Evolutionary conservation across 176 grass and related monocot species (phyloP).

Genomic region (Tillandsia fasciculata): DNA sequence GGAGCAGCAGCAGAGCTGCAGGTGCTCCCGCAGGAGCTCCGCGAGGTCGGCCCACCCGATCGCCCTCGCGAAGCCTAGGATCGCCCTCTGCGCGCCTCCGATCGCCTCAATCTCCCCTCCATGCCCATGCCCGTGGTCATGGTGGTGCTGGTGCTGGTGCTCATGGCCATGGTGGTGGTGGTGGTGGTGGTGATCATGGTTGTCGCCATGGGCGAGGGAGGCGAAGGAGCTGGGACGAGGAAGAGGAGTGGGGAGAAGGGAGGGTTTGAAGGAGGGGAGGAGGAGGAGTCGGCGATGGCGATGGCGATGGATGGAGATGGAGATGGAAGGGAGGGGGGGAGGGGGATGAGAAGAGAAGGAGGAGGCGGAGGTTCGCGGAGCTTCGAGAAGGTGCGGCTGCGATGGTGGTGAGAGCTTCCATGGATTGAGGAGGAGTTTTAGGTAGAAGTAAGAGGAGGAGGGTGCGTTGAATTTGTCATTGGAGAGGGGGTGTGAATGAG

Average conservation of each 20-base stretch:
- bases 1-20: constrained; percentile 75
- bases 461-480: too few relatives aligned
- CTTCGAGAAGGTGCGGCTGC: neutral
- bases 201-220: constrained; percentile 22
- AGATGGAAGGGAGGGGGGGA: neutral
- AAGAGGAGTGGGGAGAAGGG: neutral
- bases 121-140: constrained; percentile 4
- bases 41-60: constrained; percentile 70
- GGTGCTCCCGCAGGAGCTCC: constrained; percentile 68
- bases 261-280: neutral
- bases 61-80: constrained; percentile 58
- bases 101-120: constrained; percentile 17
- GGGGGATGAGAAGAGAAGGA: neutral
- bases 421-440: neutral
- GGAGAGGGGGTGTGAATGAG: too few relatives aligned
- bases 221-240: neutral
- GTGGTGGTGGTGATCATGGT: neutral
- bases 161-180: neutral
- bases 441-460: too few relatives aligned
- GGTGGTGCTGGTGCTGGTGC: neutral
- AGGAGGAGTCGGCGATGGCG: neutral
- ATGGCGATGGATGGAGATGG: neutral
- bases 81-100: constrained; percentile 25
- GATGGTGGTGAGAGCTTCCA: neutral
- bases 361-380: neutral